These are phyloP conservation scores for Podaxis rugospora DNA, from an alignment of 768 basidiomycete genomes.

Conservation along the genomic window DNA sequence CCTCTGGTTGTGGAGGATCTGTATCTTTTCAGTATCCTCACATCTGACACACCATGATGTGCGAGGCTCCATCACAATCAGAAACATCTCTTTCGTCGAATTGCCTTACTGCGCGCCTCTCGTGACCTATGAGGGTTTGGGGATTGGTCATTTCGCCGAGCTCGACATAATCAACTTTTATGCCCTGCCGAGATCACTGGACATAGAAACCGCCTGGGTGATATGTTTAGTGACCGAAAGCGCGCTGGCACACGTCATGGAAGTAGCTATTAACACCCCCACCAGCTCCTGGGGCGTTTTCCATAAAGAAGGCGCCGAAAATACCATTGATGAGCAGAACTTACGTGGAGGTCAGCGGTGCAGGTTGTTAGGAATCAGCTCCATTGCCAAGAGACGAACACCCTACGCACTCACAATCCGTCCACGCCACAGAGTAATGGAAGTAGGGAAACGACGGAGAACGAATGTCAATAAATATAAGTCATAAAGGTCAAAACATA, in stretches of 20 bases:
- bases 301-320: neutral
- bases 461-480: slow-evolving; percentile 7
- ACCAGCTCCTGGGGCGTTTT: neutral
- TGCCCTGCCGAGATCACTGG: neutral
- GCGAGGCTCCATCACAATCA: neutral
- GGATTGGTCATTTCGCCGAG: neutral
- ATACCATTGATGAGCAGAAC: neutral
- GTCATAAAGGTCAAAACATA: slow-evolving; percentile 8
- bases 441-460: neutral
- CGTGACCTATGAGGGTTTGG: neutral
- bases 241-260: too few relatives aligned
- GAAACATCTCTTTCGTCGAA: neutral
- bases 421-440: neutral
- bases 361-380: neutral
- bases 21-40: too few relatives aligned
- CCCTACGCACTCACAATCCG: neutral
- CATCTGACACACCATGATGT: neutral
- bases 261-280: too few relatives aligned
- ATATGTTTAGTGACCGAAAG: too few relatives aligned
- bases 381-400: neutral
- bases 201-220: too few relatives aligned
- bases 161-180: neutral
- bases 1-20: too few relatives aligned
- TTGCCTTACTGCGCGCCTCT: neutral
- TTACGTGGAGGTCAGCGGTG: neutral